phyloP scores from a whole-genome alignment of 2,329 filamentous ascomycete species.

The Xylogone sp. region DNA sequence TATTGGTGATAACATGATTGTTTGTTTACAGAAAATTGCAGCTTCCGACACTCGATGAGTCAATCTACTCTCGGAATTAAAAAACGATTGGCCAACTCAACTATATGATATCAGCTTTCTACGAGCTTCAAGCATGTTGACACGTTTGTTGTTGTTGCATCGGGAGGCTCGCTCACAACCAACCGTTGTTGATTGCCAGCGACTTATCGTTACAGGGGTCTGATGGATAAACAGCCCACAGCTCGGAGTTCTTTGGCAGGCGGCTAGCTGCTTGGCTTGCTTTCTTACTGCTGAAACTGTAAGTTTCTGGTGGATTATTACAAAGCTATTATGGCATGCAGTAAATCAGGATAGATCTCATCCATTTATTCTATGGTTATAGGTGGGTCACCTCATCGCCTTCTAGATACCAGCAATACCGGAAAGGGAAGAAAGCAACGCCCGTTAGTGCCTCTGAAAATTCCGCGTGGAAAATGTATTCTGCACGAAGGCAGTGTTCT shows the following conservation, averaged over 20 bases:
- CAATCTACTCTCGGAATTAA: too few relatives aligned
- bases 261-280: too few relatives aligned
- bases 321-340: too few relatives aligned
- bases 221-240: background rate
- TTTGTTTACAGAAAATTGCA: too few relatives aligned
- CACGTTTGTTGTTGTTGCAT: slow-evolving; percentile 11
- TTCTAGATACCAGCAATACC: background rate
- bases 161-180: slow-evolving; percentile 9
- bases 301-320: too few relatives aligned
- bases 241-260: too few relatives aligned
- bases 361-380: slow-evolving; percentile 6
- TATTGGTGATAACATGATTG: too few relatives aligned
- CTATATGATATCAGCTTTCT: background rate
- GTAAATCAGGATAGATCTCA: background rate
- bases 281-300: too few relatives aligned
- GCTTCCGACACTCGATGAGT: too few relatives aligned
- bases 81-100: background rate
- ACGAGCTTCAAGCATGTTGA: background rate
- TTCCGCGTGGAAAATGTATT: background rate
- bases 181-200: slow-evolving; percentile 7
- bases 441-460: background rate
- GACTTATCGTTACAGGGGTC: slow-evolving; percentile 1
- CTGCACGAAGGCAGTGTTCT: background rate
- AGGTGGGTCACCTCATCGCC: background rate
- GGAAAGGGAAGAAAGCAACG: background rate